phyloP scores from a whole-genome alignment of 1,139 yeast genomes.

The Ogataea hybrid region DNA sequence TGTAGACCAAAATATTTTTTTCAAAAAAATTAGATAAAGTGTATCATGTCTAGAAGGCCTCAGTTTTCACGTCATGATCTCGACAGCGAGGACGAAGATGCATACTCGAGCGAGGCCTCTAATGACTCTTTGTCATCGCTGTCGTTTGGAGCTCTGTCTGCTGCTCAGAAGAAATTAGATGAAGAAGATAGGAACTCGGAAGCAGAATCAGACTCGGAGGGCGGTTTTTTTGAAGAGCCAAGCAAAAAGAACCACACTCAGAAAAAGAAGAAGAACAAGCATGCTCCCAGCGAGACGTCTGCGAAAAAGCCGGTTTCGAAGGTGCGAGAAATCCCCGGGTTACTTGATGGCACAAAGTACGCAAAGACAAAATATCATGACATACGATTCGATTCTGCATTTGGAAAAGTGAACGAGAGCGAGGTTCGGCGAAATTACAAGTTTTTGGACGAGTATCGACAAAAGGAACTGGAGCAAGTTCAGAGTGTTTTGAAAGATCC shows the following conservation, averaged over 20 bases:
- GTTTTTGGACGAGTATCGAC: constrained; percentile 82
- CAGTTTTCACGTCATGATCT: constrained; percentile 17
- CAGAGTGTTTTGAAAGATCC: constrained; percentile 54
- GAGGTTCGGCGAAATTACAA: constrained; percentile 72
- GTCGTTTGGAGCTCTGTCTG: constrained; percentile 59
- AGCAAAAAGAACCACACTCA: constrained; percentile 13
- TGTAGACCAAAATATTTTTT: constrained; percentile 1
- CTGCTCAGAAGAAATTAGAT: constrained; percentile 52
- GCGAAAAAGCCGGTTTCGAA: constrained; percentile 67
- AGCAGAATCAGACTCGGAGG: constrained; percentile 25
- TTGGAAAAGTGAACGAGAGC: constrained; percentile 74
- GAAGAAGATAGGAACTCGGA: constrained; percentile 16
- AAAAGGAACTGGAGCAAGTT: constrained; percentile 65
- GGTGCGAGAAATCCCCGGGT: constrained; percentile 74
- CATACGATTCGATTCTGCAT: constrained; percentile 85
- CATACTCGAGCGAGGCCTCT: constrained; percentile 1
- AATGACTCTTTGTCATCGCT: constrained; percentile 33
- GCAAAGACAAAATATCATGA: constrained; percentile 54
- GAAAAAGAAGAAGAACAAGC: constrained; percentile 42
- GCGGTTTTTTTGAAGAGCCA: constrained; percentile 25
- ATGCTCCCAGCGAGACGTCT: constrained; percentile 78
- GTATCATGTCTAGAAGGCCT: constrained; percentile 14
- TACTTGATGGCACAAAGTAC: constrained; percentile 40
- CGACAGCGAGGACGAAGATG: constrained; percentile 20
- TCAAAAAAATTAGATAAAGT: not conserved